A percentile compares a stretch with the other conserved stretches of the same genome.
Evolutionary conservation across 192 early-diverging fungal species (phyloP).

Genomic region (Anaeromyces robustus): DNA sequence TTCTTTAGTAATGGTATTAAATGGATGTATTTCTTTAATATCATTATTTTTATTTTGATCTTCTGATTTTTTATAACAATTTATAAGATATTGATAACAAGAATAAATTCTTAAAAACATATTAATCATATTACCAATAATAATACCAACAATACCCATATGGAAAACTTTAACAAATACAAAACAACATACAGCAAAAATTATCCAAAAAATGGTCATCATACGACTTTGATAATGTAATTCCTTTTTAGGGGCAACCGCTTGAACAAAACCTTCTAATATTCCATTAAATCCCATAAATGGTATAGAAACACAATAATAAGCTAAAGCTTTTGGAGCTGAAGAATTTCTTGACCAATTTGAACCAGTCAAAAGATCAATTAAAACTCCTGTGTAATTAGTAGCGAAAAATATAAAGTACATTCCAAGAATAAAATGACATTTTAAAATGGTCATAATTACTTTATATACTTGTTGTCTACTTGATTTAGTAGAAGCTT

Average conservation of each 20-base stretch:
- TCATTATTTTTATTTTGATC: not conserved
- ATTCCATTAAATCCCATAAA: conserved; percentile 91
- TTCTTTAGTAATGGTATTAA: conserved; percentile 20
- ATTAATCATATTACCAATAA: conserved; percentile 75
- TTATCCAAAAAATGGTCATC: conserved; percentile 58
- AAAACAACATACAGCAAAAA: conserved; percentile 45
- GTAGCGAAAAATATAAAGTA: conserved; percentile 68
- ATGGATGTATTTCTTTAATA: conserved; percentile 1
- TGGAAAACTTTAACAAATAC: conserved; percentile 37
- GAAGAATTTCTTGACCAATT: conserved; percentile 29
- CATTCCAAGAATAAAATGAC: conserved; percentile 58
- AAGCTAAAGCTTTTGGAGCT: conserved; percentile 37
- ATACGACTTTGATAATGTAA: conserved; percentile 44
- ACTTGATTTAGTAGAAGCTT: not conserved
- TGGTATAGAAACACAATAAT: conserved; percentile 84
- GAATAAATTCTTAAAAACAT: conserved; percentile 61
- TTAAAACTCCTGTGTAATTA: conserved; percentile 56
- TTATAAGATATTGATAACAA: conserved; percentile 42
- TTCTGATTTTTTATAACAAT: conserved; percentile 29
- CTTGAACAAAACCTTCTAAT: conserved; percentile 83
- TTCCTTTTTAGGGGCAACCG: conserved; percentile 50
- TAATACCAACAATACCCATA: conserved; percentile 60
- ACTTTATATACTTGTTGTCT: not conserved
- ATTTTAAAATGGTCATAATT: not conserved
- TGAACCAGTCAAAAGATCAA: conserved; percentile 42